phyloP scores from a whole-genome alignment of 1,284 basidiomycete genomes.

The Tilletia caries region DNA sequence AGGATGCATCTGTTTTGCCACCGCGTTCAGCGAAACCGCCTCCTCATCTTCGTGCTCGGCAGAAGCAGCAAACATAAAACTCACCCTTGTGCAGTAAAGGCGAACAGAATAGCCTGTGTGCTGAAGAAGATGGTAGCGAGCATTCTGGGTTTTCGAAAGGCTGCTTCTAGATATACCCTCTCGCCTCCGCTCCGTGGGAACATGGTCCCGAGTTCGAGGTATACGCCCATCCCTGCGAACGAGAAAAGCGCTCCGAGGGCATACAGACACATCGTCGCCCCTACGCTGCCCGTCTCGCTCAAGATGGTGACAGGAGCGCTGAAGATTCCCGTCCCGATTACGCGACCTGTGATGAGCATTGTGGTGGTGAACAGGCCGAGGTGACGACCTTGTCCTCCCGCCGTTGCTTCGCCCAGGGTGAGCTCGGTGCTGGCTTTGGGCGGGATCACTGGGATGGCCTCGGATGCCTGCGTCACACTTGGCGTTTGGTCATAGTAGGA shows the following conservation, averaged over 20 bases:
- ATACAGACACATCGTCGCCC: constrained; percentile 57
- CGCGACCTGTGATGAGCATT: constrained; percentile 71
- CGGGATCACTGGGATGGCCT: no score
- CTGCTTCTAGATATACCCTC: constrained; percentile 70
- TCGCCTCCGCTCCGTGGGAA: constrained; percentile 69
- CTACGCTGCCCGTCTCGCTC: constrained; percentile 60
- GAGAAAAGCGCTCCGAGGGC: not conserved
- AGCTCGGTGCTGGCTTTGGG: no score
- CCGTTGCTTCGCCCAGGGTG: not conserved
- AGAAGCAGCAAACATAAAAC: no score
- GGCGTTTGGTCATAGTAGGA: no score
- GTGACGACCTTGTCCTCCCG: not conserved
- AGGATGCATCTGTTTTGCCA: not conserved
- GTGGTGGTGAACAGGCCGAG: constrained; percentile 61
- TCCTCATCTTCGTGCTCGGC: not conserved
- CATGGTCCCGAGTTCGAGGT: constrained; percentile 70
- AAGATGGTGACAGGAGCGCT: constrained; percentile 70
- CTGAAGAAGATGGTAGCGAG: constrained; percentile 65
- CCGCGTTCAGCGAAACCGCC: not conserved
- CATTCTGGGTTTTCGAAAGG: constrained; percentile 66
- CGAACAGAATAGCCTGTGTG: constrained; percentile 64
- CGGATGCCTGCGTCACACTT: no score
- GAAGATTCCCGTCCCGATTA: constrained; percentile 76
- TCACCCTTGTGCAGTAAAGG: constrained; percentile 57
- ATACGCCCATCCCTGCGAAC: constrained; percentile 53